Evolutionary conservation across 768 basidiomycete genomes (phyloP).

Genomic region (Tricholoma saponaceum): DNA sequence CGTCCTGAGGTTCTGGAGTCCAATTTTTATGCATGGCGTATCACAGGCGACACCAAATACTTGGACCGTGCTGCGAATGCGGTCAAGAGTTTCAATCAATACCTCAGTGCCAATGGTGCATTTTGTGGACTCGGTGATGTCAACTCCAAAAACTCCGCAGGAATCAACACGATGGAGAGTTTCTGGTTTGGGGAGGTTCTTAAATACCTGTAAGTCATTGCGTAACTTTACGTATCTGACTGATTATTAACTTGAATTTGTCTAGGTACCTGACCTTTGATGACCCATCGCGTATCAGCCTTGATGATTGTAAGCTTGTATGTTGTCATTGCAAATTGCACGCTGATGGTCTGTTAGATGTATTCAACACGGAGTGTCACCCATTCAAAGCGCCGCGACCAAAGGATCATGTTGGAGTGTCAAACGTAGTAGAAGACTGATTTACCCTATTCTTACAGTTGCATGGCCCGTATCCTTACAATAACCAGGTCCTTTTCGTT

Average conservation of each 20-base stretch:
- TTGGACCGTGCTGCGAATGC: constrained; percentile 59
- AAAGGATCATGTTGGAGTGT: no score
- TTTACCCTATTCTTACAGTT: no score
- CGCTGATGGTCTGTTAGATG: constrained; percentile 29
- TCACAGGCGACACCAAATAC: constrained; percentile 67
- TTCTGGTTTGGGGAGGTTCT: constrained; percentile 75
- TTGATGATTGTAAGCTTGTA: constrained; percentile 54
- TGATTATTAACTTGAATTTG: background rate
- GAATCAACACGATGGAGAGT: constrained; percentile 61
- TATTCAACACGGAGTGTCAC: constrained; percentile 73
- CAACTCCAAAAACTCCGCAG: constrained; percentile 33
- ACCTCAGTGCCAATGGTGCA: constrained; percentile 32
- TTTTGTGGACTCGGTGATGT: constrained; percentile 59
- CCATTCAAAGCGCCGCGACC: constrained; percentile 54
- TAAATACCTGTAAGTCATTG: constrained; percentile 56
- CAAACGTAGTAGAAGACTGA: no score
- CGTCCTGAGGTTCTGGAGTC: constrained; percentile 79
- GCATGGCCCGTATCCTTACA: no score
- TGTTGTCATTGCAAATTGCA: background rate
- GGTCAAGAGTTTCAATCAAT: constrained; percentile 54
- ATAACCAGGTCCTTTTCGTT: no score
- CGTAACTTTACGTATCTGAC: background rate
- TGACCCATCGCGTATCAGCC: constrained; percentile 56
- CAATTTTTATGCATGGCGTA: constrained; percentile 78
- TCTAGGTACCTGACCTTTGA: constrained; percentile 69